Evolutionary conservation across 2,329 filamentous ascomycete species (phyloP), one percentile per base, ranked within the genome.

Genomic region (Didymella exigua): DNA sequence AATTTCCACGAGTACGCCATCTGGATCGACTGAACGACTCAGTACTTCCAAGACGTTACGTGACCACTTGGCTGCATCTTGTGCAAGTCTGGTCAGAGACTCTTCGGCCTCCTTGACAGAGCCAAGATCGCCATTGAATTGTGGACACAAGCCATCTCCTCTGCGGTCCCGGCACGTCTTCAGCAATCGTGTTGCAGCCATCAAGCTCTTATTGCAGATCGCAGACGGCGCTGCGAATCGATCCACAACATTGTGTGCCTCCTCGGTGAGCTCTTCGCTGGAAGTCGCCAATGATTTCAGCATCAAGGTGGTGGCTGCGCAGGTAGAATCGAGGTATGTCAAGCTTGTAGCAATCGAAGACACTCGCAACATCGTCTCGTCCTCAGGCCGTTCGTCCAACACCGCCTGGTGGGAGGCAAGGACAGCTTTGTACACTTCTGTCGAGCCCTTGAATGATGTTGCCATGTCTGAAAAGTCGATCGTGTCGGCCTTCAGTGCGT

Each of bases 381-480:
- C 65, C 43, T 72, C 69, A 13, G 65, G 67, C 5, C 62, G 61
- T 24, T 54, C 45, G 23, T 49, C 58, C 13, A 68, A 40, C 18
- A 49, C 54, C 3, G 62, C 43, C 11, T 64, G 54, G 18, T 62
- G 60, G 11, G 48, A 56, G 2, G 41, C 36, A 29, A 68, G 54
- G 4, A 66, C 54, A 26, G 57, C 62, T 19, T 62, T 56, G 19
- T 66, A 56, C 6, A 68, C 65, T 38, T 65, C 59, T 21, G 53
- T 60, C 2, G 63, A 66, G 13, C 78, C 86, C 67, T 93, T 88
- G 31, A 98, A 80, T 70, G 96, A 91, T 21, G 86, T 85, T 0
- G 90, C 87, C 69, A 92, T 92, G 66, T 91, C 88, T 72, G 89
- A 86, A 76, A 93, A 89, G 75, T 92, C 92, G 43, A 98, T 78